Percentiles rank a stretch among this genome's conserved stretches.
phyloP scores from a whole-genome alignment of 2,329 filamentous ascomycete species.

The Nigrograna mackinnonii region DNA sequence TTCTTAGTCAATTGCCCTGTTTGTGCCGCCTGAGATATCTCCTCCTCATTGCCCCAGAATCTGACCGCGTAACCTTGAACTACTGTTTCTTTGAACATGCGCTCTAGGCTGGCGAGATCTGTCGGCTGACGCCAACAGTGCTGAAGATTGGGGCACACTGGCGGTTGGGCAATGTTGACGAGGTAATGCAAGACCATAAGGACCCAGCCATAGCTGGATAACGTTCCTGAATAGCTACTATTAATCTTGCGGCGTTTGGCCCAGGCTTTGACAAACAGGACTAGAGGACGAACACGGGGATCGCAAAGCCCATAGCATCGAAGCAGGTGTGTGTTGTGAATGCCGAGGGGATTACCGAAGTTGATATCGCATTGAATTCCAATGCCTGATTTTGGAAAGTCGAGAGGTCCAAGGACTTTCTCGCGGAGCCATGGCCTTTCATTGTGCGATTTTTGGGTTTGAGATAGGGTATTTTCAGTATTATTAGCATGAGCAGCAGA shows the following conservation, averaged over 20 bases:
- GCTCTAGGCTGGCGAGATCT: constrained; percentile 23
- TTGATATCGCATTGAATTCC: constrained; percentile 94
- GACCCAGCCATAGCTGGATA: constrained; percentile 90
- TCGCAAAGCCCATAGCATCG: constrained; percentile 84
- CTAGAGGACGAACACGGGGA: constrained; percentile 73
- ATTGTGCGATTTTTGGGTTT: constrained; percentile 22
- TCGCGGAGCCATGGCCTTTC: constrained; percentile 49
- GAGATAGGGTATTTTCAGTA: not conserved
- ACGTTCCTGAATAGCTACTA: constrained; percentile 79
- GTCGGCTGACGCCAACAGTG: constrained; percentile 43
- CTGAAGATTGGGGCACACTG: constrained; percentile 85
- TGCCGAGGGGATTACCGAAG: constrained; percentile 79
- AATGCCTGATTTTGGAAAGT: constrained; percentile 75
- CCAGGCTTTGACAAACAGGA: constrained; percentile 90
- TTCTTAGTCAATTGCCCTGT: constrained; percentile 69
- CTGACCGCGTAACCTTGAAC: constrained; percentile 71
- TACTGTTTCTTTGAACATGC: constrained; percentile 43
- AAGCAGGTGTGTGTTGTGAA: constrained; percentile 82
- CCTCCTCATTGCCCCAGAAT: constrained; percentile 77
- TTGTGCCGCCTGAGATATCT: constrained; percentile 65
- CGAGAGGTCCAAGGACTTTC: constrained; percentile 58
- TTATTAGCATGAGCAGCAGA: constrained; percentile 1
- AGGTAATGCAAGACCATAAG: constrained; percentile 92
- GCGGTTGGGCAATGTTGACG: constrained; percentile 78
- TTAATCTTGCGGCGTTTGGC: constrained; percentile 85